These are phyloP conservation scores for Ajuga reptans DNA, from an alignment of 305 asterid species.

Conservation along the genomic window DNA sequence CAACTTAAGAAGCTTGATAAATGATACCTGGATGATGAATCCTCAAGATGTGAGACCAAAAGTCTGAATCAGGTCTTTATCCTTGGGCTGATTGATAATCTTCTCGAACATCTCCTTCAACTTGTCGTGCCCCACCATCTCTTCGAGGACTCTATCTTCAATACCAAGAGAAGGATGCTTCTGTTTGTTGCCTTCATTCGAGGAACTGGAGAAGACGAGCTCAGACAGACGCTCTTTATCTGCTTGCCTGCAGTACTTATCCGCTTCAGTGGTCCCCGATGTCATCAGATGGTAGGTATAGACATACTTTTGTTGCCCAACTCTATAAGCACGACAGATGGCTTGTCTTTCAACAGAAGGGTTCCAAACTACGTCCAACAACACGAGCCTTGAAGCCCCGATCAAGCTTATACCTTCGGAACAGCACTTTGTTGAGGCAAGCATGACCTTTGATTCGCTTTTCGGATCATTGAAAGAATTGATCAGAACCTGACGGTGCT, in stretches of 20 bases:
- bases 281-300: constrained; percentile 57
- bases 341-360: constrained; percentile 64
- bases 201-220: constrained; percentile 38
- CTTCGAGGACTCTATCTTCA: constrained; percentile 37
- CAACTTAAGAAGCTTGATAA: not conserved
- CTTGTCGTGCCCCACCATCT: constrained; percentile 28
- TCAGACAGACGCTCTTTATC: constrained; percentile 52
- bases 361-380: constrained; percentile 72
- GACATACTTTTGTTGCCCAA: constrained; percentile 54
- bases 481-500: constrained; percentile 40
- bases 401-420: constrained; percentile 67
- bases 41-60: constrained; percentile 27
- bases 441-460: constrained; percentile 41
- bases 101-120: constrained; percentile 41
- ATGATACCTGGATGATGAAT: constrained; percentile 3
- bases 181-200: constrained; percentile 20
- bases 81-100: constrained; percentile 55
- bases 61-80: constrained; percentile 26
- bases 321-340: constrained; percentile 50
- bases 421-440: constrained; percentile 63
- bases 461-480: constrained; percentile 41
- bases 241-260: constrained; percentile 47
- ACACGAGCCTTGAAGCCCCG: constrained; percentile 57
- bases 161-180: constrained; percentile 11
- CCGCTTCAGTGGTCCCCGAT: constrained; percentile 42